Base-by-base conservation (phyloP, 2,329 filamentous ascomycete species). In the Meredithiella fracta region DNA sequence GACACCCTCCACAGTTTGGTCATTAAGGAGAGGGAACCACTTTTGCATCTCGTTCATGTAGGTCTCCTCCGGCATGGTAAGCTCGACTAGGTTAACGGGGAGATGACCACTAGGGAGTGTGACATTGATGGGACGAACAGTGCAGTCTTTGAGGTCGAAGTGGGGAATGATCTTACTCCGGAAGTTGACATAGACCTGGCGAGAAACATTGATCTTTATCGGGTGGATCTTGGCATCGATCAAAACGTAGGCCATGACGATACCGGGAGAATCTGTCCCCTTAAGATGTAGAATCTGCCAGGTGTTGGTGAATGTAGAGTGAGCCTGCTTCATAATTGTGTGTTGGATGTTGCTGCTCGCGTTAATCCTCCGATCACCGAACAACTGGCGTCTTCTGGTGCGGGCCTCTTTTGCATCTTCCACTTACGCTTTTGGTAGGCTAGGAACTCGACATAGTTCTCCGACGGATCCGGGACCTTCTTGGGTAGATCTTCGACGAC, bases 381-480 rank as follows among this genome's bases (percentile, higher is more conserved):
- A 98, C 0, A 98, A 73, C 66, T 98, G 92, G 51, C 91, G 80
- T 60, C 94, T 78, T 47, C 91, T 82, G 59, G 83, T 76, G 22
- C 92, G 81, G 34, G 91, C 89, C 66, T 94, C 85, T 65, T 89
- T 94, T 99, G 92, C 38, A 97, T 84, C 71, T 91, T 96, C 92
- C 92, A 99, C 69, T 98, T 98, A 70, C 90, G 81, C 69, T 99
- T 99, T 66, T 98, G 92, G 64, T 97, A 97, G 64, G 85, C 77
- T 54, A 99, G 68, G 73, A 94, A 98, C 0, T 80, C 87, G 17
- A 80, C 72, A 62, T 99, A 99, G 67, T 98, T 85, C 51, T 92
- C 81, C 0, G 82, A 86, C 0, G 92, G 92, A 14, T 98, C 74
- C 23, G 79, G 79, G 26, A 88, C 83, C 17, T 29, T 52, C 67